Base-by-base conservation (phyloP, 805 yeast genomes). In the Tetrapisispora nanseiensis region DNA sequence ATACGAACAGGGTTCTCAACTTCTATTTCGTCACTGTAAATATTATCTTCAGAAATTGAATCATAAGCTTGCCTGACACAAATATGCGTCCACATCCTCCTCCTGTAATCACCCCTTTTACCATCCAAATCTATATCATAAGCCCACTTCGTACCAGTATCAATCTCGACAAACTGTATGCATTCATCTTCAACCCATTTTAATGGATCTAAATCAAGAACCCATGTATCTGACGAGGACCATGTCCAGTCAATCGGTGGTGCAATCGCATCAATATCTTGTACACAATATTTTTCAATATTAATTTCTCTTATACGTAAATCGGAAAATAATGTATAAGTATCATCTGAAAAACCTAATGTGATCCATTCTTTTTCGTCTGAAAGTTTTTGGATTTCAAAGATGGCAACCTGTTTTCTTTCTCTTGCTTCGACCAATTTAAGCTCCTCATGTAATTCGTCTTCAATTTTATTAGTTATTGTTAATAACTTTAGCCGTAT, bases 131-230 rank as follows among this genome's bases (percentile, higher is more conserved):
- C 56, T 30, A 60, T 55, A 58, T 86, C 95, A 57, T 86, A 86
- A 16, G 84, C 90, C 95, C 95, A 86, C 59, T 86, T 86, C 32
- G 82, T 83, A 43, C 78, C 87, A 23, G 74, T 66, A 61, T 86
- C 94, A 18, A 83, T 68, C 18, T 68, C 70, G 13, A 81, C 76
- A 35, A 75, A 61, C 43, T 74, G 80, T 12, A 81, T 62, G 39
- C 73, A 63, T 41, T 75, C 71, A 2, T 61, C 55, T 35, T 61
- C 61, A 7, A 80, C 84, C 95, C 95, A 86, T 2, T 52, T 59
- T 21, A 65, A 62, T 0, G 86, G 86, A 16, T 72, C 65, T 37
- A 79, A 67, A 59, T 86, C 95, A 37, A 84, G 54, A 9, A 61
- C 63, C 95, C 95, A 86, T 8, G 70, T 68, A 4, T 55, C 51